Evolutionary conservation across 1,139 yeast genomes (phyloP).

Genomic region (Pichia sp.): DNA sequence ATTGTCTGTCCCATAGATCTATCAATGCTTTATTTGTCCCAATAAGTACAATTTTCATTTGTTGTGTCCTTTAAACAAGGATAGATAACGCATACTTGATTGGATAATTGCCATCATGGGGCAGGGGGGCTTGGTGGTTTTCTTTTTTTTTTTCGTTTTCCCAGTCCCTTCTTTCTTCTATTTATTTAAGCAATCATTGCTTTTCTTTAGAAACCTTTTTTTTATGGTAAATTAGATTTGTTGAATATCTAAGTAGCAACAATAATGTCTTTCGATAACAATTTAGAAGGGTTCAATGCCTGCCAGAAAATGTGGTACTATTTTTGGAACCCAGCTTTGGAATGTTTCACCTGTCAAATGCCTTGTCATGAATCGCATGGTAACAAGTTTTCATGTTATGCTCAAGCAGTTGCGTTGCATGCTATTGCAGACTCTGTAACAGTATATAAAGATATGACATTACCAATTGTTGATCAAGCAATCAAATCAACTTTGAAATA

Average conservation of each 20-base stretch:
- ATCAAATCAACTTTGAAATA: conserved; percentile 46
- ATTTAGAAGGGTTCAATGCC: conserved; percentile 45
- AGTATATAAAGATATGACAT: conserved; percentile 49
- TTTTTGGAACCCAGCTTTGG: conserved; percentile 40
- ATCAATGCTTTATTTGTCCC: conserved; percentile 2
- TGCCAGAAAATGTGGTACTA: conserved; percentile 41
- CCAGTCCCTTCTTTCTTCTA: background rate
- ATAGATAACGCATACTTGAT: no score
- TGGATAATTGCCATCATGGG: no score
- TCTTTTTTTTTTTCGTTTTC: background rate
- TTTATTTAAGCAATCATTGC: no score
- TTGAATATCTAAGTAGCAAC: background rate
- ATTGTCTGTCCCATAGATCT: conserved; percentile 6
- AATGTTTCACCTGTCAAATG: conserved; percentile 41
- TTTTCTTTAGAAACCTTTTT: no score
- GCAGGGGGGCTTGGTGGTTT: background rate
- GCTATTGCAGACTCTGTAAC: conserved; percentile 64
- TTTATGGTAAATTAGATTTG: no score
- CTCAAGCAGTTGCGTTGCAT: conserved; percentile 63
- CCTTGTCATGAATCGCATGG: conserved; percentile 53
- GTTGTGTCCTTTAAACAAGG: background rate
- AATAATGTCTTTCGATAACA: conserved; percentile 30
- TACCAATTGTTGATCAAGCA: conserved; percentile 53
- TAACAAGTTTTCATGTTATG: conserved; percentile 58
- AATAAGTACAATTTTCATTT: conserved; percentile 1